Percentiles rank a stretch among this genome's conserved stretches.
Evolutionary conservation across 257 asterid genomes (phyloP).

Genomic region (Lycium barbarum): DNA sequence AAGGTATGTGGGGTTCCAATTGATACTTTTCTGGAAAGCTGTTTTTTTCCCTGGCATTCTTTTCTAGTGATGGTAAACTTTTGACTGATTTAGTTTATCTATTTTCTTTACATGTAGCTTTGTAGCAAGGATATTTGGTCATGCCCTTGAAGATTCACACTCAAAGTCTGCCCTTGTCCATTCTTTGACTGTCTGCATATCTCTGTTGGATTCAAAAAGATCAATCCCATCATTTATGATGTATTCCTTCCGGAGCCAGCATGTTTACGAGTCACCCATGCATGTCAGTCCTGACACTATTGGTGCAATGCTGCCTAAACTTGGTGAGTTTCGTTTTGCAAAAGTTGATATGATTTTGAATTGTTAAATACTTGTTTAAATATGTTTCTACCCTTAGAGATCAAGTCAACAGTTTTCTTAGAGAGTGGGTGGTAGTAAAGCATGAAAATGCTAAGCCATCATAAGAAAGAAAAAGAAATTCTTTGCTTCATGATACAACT

Average conservation of each 20-base stretch:
- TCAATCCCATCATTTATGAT: slow-evolving; percentile 70
- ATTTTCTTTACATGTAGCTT: slow-evolving; percentile 60
- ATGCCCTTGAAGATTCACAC: slow-evolving; percentile 81
- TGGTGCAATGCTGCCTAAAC: slow-evolving; percentile 95
- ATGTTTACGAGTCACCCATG: slow-evolving; percentile 69
- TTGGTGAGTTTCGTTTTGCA: slow-evolving; percentile 52
- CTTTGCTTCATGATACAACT: background rate
- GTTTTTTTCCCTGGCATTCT: slow-evolving; percentile 3
- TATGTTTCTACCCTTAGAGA: slow-evolving; percentile 17
- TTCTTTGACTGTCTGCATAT: slow-evolving; percentile 86
- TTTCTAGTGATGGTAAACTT: slow-evolving; percentile 11
- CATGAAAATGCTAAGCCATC: slow-evolving; percentile 1
- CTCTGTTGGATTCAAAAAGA: slow-evolving; percentile 92
- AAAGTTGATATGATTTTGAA: background rate
- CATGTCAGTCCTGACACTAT: slow-evolving; percentile 83
- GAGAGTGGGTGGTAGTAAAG: slow-evolving; percentile 6
- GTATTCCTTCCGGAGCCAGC: slow-evolving; percentile 85
- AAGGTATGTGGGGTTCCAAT: slow-evolving; percentile 58
- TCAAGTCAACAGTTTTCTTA: background rate
- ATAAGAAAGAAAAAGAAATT: background rate
- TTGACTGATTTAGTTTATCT: background rate
- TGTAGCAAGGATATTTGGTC: slow-evolving; percentile 84
- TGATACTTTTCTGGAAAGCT: slow-evolving; percentile 27
- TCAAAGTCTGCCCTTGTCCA: slow-evolving; percentile 89
- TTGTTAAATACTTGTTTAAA: background rate